Conservation (phyloP, 345 rosid species). For the Salix viminalis region DNA sequence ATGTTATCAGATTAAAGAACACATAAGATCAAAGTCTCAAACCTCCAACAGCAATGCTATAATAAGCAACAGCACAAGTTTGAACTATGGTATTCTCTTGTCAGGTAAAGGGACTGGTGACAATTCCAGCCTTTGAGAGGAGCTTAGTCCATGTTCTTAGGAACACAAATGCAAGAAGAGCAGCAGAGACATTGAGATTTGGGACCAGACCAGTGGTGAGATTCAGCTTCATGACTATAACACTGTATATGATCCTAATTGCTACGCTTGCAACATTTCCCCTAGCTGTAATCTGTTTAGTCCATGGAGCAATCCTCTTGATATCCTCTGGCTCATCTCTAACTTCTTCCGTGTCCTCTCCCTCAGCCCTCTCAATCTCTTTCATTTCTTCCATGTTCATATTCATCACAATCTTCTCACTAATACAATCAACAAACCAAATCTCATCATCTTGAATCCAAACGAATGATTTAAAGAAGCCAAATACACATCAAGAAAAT, state of each 20-base stretch:
- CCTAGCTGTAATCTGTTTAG: constrained; percentile 68
- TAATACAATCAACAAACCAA: background rate
- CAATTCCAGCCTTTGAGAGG: constrained; percentile 63
- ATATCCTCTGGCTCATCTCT: constrained; percentile 37
- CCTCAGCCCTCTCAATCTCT: constrained; percentile 30
- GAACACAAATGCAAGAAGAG: constrained; percentile 72
- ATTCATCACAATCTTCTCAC: background rate
- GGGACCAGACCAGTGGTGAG: constrained; percentile 93
- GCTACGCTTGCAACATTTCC: constrained; percentile 59
- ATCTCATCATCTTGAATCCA: background rate
- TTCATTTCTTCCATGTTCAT: constrained; percentile 3
- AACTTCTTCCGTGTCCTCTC: constrained; percentile 36
- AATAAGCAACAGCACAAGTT: constrained; percentile 36
- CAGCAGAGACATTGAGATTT: constrained; percentile 93
- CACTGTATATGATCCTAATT: constrained; percentile 78
- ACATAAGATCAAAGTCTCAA: no score
- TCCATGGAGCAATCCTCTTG: constrained; percentile 73
- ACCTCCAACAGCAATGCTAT: no score
- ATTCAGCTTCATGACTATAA: constrained; percentile 78
- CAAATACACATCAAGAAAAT: background rate
- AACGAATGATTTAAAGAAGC: background rate
- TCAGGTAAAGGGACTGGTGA: constrained; percentile 65
- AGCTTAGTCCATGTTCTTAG: constrained; percentile 79
- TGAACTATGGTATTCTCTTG: constrained; percentile 92
- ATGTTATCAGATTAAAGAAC: no score